Base-by-base conservation (phyloP, 805 yeast species). In the Sugiyamaella marilandica region DNA sequence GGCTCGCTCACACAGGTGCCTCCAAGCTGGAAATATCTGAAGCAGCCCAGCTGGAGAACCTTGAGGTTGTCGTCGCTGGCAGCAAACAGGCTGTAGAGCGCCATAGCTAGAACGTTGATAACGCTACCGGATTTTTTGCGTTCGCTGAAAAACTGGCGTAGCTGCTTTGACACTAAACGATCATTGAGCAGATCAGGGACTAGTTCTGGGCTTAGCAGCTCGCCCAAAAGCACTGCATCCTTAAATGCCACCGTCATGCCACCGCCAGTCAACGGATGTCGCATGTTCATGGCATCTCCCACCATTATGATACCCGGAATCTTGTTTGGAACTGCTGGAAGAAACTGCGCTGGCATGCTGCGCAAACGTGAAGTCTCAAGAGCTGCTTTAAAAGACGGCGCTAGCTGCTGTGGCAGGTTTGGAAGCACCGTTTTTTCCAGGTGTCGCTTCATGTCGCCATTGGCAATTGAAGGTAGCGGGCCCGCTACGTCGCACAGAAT, bases 221-320 rank as follows among this genome's bases (percentile, higher is more conserved):
- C 77, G 16, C 87, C 81, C 45, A 90, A 74, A 33, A 86, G 66
- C 0, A 78, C 85, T 2, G 88, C 87, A 69, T 94, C 99, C 65
- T 83, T 87, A 55, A 94, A 74, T 1, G 97, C 97, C 41, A 94
- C 99, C 24, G 98, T 90, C 99, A 94, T 94, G 56, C 99, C 99
- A 58, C 99, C 99, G 50, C 99, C 99, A 1, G 98, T 94, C 56
- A 94, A 78, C 26, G 99, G 99, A 68, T 94, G 99, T 67, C 99
- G 80, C 97, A 94, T 94, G 69, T 94, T 94, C 61, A 91, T 76
- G 1, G 99, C 87, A 68, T 94, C 99, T 47, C 99, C 99, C 34
- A 94, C 66, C 59, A 92, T 77, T 35, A 94, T 74, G 45, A 89
- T 72, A 10, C 99, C 99, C 10, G 82, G 83, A 41, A 80, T 75